Conservation (phyloP, 1,139 yeast species). For the Saccharomyces hybrid region DNA sequence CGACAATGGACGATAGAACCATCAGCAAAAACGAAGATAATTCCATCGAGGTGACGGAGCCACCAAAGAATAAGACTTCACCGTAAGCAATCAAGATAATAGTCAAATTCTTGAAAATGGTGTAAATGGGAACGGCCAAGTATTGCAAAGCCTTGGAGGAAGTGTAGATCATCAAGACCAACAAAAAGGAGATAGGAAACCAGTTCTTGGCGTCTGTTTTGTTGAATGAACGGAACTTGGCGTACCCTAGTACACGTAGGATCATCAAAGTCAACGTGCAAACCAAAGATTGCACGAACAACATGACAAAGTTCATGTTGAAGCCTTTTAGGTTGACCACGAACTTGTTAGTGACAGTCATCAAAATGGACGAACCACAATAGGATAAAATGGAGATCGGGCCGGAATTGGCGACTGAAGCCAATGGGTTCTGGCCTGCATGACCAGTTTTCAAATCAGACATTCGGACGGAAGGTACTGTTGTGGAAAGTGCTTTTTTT, state of each 20-base stretch:
- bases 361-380: conserved; percentile 86
- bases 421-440: conserved; percentile 26
- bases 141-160: conserved; percentile 90
- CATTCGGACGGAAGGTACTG: conserved; percentile 12
- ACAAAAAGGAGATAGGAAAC: conserved; percentile 85
- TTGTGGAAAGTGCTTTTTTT: not conserved
- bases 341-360: conserved; percentile 97
- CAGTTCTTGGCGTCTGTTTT: conserved; percentile 84
- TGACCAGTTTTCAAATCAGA: conserved; percentile 27
- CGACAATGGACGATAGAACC: conserved; percentile 89
- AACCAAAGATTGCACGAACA: conserved; percentile 74
- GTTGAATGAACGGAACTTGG: conserved; percentile 81
- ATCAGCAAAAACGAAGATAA: conserved; percentile 78
- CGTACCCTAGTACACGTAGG: conserved; percentile 65
- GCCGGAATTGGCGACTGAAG: conserved; percentile 60
- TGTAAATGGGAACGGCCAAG: conserved; percentile 89
- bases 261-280: conserved; percentile 68
- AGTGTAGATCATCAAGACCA: conserved; percentile 93
- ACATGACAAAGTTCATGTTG: conserved; percentile 83
- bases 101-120: conserved; percentile 94
- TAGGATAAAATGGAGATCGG: conserved; percentile 79
- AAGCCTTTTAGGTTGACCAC: conserved; percentile 77
- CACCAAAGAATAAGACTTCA: conserved; percentile 96
- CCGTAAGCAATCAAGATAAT: conserved; percentile 95
- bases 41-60: conserved; percentile 83